Evolutionary conservation across 306 rosid genomes (phyloP).

Genomic region (Prosopis cineraria): DNA sequence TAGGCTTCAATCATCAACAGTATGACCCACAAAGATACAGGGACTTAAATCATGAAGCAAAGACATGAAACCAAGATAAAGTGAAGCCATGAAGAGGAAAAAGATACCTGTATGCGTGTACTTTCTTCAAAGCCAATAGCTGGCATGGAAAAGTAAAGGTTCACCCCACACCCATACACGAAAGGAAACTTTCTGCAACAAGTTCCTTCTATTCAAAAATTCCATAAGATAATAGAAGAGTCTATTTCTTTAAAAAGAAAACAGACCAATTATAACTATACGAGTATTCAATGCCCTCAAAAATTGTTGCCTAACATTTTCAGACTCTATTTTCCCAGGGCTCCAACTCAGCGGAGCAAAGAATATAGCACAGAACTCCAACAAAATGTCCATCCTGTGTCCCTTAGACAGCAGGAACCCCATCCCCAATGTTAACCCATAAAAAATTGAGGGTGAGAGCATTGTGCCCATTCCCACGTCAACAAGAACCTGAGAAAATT

Average conservation of each 20-base stretch:
- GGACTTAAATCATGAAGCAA: constrained; percentile 5
- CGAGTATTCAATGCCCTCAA: constrained; percentile 56
- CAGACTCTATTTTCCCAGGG: constrained; percentile 44
- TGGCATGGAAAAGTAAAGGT: constrained; percentile 24
- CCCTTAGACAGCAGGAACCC: constrained; percentile 39
- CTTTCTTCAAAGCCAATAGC: constrained; percentile 31
- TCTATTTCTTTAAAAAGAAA: constrained; percentile 26
- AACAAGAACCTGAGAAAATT: constrained; percentile 40
- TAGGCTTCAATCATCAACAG: constrained; percentile 19
- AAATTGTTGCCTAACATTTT: constrained; percentile 59
- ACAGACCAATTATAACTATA: constrained; percentile 41
- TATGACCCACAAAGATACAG: constrained; percentile 33
- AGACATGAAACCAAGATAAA: neutral
- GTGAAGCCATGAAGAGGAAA: constrained; percentile 13
- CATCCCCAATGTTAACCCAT: constrained; percentile 56
- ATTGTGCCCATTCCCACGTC: constrained; percentile 54
- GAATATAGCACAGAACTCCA: constrained; percentile 54
- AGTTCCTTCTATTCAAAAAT: constrained; percentile 47
- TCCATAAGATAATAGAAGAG: constrained; percentile 33
- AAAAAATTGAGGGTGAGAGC: constrained; percentile 48
- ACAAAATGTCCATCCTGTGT: constrained; percentile 44
- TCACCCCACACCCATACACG: neutral
- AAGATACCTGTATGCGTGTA: constrained; percentile 33
- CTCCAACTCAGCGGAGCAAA: constrained; percentile 62
- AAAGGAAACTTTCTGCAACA: constrained; percentile 38